Base-by-base conservation (phyloP, 169 alveolate genomes). In the Plasmodium vivax region DNA sequence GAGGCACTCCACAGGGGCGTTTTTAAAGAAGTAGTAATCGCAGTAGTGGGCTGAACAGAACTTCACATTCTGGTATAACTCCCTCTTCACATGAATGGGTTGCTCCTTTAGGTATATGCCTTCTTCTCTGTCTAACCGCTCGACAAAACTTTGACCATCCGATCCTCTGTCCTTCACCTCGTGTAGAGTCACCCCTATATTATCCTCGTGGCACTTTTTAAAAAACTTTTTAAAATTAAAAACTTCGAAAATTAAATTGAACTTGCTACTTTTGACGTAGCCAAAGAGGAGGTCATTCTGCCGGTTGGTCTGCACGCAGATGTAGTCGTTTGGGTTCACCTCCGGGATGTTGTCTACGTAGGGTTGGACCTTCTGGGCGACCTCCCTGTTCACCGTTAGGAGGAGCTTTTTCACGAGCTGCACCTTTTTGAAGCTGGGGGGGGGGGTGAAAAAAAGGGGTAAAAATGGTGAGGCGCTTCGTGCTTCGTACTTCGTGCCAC, bases 281-380 rank as follows among this genome's bases (percentile, higher is more conserved):
- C 94, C 94, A 36, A 90, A 62, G n/a, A 90, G 54, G 8, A 81
- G 45, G 30, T 90, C 94, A 58, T 90, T 90, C 54, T 90, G 62
- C 43, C 82, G 36, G 36, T 90, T 90, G 27, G 94, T 90, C 83
- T 90, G 94, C 23, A 90, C 94, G 43, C 80, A 82, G 51, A 90
- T 47, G 36, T 80, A 90, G 19, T 90, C 94, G 19, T 68, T 90
- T 23, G 91, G 82, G 43, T 90, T 90, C 5, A 90, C 73, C 16
- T 80, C 72, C 9, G 83, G 92, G n/a, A 90, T 58, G n/a, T 82
- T 43, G 30, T 90, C 91, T 30, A 90, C 54, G 54, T 90, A 74
- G n/a, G 30, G 32, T 19, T 62, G 43, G 34, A 90, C 45, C 36
- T 47, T 41, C 45, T 90, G 32, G 80, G 80, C 84, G 5, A 43